Base-by-base conservation (phyloP, 2,329 filamentous ascomycete species). In the Aspergillus cejpii region DNA sequence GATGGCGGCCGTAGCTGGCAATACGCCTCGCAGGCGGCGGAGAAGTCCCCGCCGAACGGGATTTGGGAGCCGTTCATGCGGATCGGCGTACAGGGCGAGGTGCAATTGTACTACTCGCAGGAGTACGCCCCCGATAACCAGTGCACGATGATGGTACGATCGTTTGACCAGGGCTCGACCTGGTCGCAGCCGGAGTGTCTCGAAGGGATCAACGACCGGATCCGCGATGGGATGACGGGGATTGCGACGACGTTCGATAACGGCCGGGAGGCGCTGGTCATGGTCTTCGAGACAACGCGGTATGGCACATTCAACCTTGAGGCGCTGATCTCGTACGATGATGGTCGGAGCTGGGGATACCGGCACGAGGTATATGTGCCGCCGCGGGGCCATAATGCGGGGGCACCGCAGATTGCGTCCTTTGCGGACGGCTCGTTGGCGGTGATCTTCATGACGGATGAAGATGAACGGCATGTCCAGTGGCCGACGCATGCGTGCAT, bases 21-120 rank as follows among this genome's bases (percentile, higher is more conserved):
- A 3, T 75, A 64, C 51, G 60, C 68, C 2, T 66, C 70, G 17
- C 72, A 75, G 52, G 73, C 72, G 3, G 61, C 59, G 0, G 67
- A 74, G 59, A 72, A 69, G 37, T 33, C 50, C 1, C 56, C 66
- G 0, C 58, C 60, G 0, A 44, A 63, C 7, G 73, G 73, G 0
- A 57, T 75, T 14, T 75, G 73, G 74, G 74, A 76, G 53, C 74
- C 74, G 0, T 76, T 75, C 46, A 71, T 76, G 66, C 63, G 72
- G 1, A 47, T 69, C 11, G 64, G 65, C 11, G 51, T 54, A 8
- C 47, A 49, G 1, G 63, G 65, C 38, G 68, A 70, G 47, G 58
- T 74, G 1, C 70, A 74, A 48, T 55, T 74, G 48, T 71, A 65
- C 11, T 76, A 68, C 51, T 74, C 72, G 19, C 64, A 70, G 44